Evolutionary conservation across 139 green algal species (phyloP).

Genomic region (Pleodorina starrii): DNA sequence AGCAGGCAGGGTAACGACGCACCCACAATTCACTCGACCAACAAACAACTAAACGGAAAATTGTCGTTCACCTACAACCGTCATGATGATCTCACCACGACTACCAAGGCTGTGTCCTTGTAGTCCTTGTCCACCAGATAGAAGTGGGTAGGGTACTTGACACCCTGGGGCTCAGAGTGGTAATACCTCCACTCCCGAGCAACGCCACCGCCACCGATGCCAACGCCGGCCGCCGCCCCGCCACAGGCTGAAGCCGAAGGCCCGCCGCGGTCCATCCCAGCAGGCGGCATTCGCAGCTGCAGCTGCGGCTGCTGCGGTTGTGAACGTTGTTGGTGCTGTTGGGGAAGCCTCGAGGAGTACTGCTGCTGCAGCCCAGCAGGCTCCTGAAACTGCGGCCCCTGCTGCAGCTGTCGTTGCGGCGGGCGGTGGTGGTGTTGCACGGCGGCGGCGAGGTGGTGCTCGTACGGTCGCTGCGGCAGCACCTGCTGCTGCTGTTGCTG

Average conservation of each 20-base stretch:
- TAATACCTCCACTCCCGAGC: slow-evolving; percentile 5
- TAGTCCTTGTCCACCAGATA: slow-evolving; percentile 63
- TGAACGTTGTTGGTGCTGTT: neutral
- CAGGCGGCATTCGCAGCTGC: neutral
- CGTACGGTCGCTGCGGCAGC: neutral
- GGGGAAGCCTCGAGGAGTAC: neutral
- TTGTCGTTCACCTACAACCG: neutral
- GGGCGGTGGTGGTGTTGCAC: neutral
- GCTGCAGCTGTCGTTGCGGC: neutral
- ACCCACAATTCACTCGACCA: no score
- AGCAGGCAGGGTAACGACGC: no score
- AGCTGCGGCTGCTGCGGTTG: neutral
- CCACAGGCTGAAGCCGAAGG: neutral
- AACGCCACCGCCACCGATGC: neutral
- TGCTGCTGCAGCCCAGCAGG: neutral
- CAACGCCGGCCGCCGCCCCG: no score
- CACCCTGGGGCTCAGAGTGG: slow-evolving; percentile 23
- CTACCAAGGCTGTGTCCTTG: slow-evolving; percentile 40
- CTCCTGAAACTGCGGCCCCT: neutral
- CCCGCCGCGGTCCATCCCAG: neutral
- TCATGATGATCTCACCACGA: slow-evolving; percentile 50
- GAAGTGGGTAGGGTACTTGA: slow-evolving; percentile 63
- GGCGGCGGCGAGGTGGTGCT: no score
- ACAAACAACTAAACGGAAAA: neutral
- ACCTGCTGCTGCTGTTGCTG: slow-evolving; percentile 1